Base-by-base conservation (phyloP, 1,284 basidiomycete genomes). In the Cystobasidium pallidum region DNA sequence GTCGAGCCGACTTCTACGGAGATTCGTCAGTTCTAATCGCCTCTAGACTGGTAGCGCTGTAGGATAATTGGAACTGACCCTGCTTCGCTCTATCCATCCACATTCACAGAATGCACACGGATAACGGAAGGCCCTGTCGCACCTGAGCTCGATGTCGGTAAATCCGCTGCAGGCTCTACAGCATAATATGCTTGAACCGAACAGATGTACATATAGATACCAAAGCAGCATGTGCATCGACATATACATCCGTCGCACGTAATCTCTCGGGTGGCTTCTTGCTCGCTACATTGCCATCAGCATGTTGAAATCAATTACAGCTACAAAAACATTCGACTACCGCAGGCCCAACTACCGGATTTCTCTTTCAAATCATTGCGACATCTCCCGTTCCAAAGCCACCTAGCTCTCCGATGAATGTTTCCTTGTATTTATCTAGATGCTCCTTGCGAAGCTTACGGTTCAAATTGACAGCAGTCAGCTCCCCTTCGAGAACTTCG, bases 1-100 rank as follows among this genome's bases (percentile, higher is more conserved):
- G 70, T 76, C 51, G 76, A 77, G 65, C 77, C 77, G 13, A 57
- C 67, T 1, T 68, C 74, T 32, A 76, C 76, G 3, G 71, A 75
- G 39, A 77, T 77, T 71, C 74, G 76, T 76, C 15, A 49, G 70
- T 73, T 32, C 24, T n/a, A 15, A 30, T 64, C 30, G 41, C 30
- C 28, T 54, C 54, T 21, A 24, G 28, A 59, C 15, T 65, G 15
- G 45, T 58, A 34, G 19, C 19, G 7, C n/a, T 45, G 43, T 15
- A 17, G 7, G 11, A 45, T 13, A 41, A 15, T 32, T 36, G 24
- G n/a, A n/a, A 26, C 21, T 59, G 28, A 19, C 13, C 2, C 26
- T 7, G 26, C 24, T 34, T 45, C 26, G 10, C 47, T 17, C 39
- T 61, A 15, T 24, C 15, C n/a, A 26, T 52, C 2, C 28, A 39